These are phyloP conservation scores for Plasmodium chabaudi DNA, from an alignment of 169 alveolate species.

Conservation along the genomic window DNA sequence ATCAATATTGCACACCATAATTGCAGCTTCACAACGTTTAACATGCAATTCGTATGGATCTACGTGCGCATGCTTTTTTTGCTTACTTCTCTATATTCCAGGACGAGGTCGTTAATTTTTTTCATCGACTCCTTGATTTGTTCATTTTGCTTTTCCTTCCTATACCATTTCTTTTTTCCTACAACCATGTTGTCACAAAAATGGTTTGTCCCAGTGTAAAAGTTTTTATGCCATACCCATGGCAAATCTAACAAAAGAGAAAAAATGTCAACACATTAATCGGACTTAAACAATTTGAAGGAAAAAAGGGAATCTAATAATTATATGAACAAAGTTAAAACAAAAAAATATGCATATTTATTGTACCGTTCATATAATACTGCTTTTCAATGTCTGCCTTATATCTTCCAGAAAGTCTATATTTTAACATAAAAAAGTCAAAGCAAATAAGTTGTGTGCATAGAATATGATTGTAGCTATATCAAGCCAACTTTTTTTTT, in stretches of 20 bases:
- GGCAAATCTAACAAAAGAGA: conserved; percentile 82
- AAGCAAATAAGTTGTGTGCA: neutral
- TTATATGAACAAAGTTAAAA: neutral
- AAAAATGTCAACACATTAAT: neutral
- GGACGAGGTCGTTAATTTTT: conserved; percentile 57
- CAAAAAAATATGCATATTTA: neutral
- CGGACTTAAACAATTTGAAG: neutral
- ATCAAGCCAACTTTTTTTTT: neutral
- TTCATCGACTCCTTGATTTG: conserved; percentile 43
- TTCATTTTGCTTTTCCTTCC: conserved; percentile 81
- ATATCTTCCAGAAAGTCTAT: conserved; percentile 84
- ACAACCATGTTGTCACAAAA: conserved; percentile 87
- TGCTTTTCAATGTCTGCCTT: conserved; percentile 90
- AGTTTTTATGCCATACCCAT: conserved; percentile 90
- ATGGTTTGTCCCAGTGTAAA: conserved; percentile 86
- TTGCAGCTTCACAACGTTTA: no score
- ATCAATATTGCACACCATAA: no score
- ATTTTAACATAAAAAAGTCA: conserved; percentile 23
- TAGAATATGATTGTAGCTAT: neutral
- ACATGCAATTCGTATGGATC: no score
- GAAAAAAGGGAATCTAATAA: neutral
- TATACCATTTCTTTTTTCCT: conserved; percentile 89
- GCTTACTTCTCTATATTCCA: conserved; percentile 69
- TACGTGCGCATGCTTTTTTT: no score
- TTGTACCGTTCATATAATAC: conserved; percentile 86